Evolutionary conservation across 1,284 basidiomycete genomes (phyloP), one percentile per base, ranked within the genome.

Genomic region (Cryptococcus hybrid): DNA sequence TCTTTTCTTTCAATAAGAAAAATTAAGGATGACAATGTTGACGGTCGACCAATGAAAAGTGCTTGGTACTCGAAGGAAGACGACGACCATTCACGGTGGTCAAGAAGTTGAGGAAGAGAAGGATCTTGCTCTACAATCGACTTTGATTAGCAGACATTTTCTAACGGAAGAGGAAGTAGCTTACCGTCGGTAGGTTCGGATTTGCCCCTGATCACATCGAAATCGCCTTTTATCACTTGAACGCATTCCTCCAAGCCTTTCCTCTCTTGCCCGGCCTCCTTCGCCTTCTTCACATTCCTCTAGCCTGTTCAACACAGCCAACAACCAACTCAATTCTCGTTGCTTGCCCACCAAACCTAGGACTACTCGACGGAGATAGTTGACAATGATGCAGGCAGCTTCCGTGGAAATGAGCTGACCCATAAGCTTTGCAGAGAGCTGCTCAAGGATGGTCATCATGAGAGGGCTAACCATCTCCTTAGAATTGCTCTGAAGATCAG

Each of bases 391-490:
- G 0, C 85, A 83, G 2, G 90, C 81, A 1, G 82, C 75, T 67
- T 88, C 86, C 0, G 86, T 84, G 2, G 81, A 75, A 13, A 90
- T 77, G 30, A 84, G 74, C 44, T 80, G 79, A 30, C 81, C 83
- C 8, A 74, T 67, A 8, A 86, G 69, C 69, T 88, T 90, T 5
- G 86, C 85, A 3, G 79, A 71, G 13, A 90, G 74, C 68, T 93
- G 90, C 68, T 94, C 91, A 1, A 90, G 64, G 7, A 91, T 76
- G 0, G 89, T 85, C 79, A 88, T 84, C 4, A 95, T 71, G 5
- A 95, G 79, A 42, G 90, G 18, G 18, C 18, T 18, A 18, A 18
- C 18, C 18, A 18, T 18, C 18, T 18, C 18, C 18, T 50, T 65
- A 58, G 59, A 63, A 7, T 66, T 59, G 0, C 69, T 65, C 2